phyloP scores from a whole-genome alignment of 768 basidiomycete species.

The Lentinula sp. region DNA sequence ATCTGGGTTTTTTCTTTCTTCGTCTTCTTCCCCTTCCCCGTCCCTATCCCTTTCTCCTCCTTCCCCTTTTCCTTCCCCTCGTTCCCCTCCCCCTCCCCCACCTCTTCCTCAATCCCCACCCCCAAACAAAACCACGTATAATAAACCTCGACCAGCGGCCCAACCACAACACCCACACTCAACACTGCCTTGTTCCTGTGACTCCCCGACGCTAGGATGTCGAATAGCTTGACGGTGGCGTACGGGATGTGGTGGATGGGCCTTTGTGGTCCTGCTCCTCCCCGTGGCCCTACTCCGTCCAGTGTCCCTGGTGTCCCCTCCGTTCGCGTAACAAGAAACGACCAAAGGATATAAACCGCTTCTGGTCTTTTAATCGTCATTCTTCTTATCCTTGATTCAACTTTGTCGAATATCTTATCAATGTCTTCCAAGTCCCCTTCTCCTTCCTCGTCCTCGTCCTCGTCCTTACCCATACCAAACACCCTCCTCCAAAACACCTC shows the following conservation, averaged over 20 bases:
- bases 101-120: too few relatives aligned
- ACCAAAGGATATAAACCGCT: constrained; percentile 57
- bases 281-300: too few relatives aligned
- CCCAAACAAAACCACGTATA: too few relatives aligned
- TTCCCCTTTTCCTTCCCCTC: not conserved
- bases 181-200: constrained; percentile 71
- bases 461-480: too few relatives aligned
- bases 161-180: constrained; percentile 50
- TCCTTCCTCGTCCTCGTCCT: too few relatives aligned
- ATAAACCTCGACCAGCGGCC: constrained; percentile 37
- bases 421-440: constrained; percentile 23
- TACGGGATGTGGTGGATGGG: constrained; percentile 33
- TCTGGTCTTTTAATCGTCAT: constrained; percentile 52
- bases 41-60: too few relatives aligned
- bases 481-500: too few relatives aligned
- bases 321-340: constrained; percentile 6
- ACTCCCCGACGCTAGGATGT: constrained; percentile 49
- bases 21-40: constrained; percentile 3
- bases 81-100: constrained; percentile 50
- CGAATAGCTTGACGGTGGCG: constrained; percentile 54
- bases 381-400: constrained; percentile 30
- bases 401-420: constrained; percentile 32
- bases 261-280: too few relatives aligned
- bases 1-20: constrained; percentile 46
- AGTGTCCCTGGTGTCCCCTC: too few relatives aligned